phyloP scores from a whole-genome alignment of 202 grass and related monocot species.

The Alloteropsis angusta region DNA sequence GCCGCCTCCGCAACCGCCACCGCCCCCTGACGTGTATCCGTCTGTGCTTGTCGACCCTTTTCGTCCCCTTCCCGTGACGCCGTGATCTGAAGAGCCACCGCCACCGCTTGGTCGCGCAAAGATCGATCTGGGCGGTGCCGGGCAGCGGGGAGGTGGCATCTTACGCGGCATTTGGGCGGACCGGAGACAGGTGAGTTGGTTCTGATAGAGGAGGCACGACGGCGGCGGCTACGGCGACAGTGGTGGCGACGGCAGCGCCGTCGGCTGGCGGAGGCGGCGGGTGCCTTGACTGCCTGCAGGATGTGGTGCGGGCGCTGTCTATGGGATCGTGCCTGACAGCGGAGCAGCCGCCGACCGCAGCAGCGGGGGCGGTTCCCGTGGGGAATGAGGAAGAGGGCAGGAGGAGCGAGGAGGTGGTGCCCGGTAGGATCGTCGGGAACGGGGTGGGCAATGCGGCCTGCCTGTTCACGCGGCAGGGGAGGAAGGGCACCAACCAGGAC shows the following conservation, averaged over 20 bases:
- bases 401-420: conserved; percentile 18
- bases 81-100: neutral
- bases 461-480: conserved; percentile 69
- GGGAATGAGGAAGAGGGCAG: neutral
- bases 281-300: conserved; percentile 32
- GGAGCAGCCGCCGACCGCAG: neutral
- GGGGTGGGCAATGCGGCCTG: conserved; percentile 47
- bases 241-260: conserved; percentile 23
- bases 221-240: neutral
- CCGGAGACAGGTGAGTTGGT: neutral
- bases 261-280: neutral
- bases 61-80: neutral
- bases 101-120: neutral
- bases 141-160: neutral
- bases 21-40: neutral
- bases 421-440: conserved; percentile 33
- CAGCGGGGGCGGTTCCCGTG: neutral
- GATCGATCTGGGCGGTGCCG: neutral
- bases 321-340: conserved; percentile 35
- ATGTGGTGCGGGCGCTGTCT: conserved; percentile 24
- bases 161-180: neutral
- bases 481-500: conserved; percentile 81
- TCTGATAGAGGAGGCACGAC: conserved; percentile 1
- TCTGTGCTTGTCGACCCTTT: neutral
- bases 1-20: neutral